A percentile compares a stretch with the other conserved stretches of the same genome.
phyloP scores from a whole-genome alignment of 208 protist species.

The Leishmania tropica region DNA sequence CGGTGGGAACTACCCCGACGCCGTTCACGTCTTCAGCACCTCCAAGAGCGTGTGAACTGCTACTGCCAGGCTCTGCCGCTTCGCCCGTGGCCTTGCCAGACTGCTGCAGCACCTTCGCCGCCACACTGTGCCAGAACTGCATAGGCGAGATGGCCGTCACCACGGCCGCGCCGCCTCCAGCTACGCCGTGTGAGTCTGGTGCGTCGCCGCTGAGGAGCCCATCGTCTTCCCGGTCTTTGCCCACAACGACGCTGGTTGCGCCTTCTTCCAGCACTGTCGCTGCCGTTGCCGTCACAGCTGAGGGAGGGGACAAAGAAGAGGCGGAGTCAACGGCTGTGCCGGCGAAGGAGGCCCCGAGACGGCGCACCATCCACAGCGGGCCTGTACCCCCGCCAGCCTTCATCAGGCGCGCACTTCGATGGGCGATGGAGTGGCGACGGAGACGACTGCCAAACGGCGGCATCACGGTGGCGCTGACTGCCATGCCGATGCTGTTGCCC shows the following conservation, averaged over 20 bases:
- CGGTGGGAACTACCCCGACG: neutral
- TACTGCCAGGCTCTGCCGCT: neutral
- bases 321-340: neutral
- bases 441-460: neutral
- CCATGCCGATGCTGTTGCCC: neutral
- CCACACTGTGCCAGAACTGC: slow-evolving; percentile 31
- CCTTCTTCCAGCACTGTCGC: neutral
- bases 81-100: neutral
- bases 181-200: neutral
- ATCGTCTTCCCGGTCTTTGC: neutral
- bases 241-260: neutral
- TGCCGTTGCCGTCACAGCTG: neutral
- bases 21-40: neutral
- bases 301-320: neutral
- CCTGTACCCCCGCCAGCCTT: neutral
- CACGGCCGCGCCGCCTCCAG: neutral
- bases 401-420: neutral
- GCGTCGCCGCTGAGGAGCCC: neutral
- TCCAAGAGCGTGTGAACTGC: slow-evolving; percentile 5
- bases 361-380: neutral
- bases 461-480: neutral
- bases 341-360: neutral
- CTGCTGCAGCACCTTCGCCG: slow-evolving; percentile 23
- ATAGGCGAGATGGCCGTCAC: slow-evolving; percentile 11
- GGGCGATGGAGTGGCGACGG: neutral